A percentile compares a stretch with the other conserved stretches of the same genome.
Evolutionary conservation across 2,329 filamentous ascomycete genomes (phyloP).

Genomic region (Phialemonium atrogriseum): DNA sequence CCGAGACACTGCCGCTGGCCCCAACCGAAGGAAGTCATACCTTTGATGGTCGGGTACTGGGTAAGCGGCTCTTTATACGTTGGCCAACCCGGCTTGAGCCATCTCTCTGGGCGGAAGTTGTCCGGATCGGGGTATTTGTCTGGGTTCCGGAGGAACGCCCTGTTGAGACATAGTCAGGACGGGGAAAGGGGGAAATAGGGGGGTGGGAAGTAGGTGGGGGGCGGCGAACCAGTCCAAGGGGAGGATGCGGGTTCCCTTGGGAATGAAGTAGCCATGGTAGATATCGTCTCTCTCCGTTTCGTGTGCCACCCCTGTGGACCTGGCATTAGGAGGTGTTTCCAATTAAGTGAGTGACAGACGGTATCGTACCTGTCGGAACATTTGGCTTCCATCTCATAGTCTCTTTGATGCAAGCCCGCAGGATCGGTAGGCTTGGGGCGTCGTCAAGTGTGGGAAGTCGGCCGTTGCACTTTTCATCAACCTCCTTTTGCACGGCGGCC

Average conservation of each 20-base stretch:
- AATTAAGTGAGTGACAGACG: neutral
- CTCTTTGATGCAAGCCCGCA: slow-evolving; percentile 38
- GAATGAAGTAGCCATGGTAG: slow-evolving; percentile 38
- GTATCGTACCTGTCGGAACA: slow-evolving; percentile 27
- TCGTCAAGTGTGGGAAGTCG: slow-evolving; percentile 33
- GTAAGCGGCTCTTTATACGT: slow-evolving; percentile 43
- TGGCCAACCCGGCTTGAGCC: slow-evolving; percentile 41
- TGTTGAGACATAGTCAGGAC: slow-evolving; percentile 9
- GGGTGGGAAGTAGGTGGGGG: neutral
- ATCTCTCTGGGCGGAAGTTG: slow-evolving; percentile 43
- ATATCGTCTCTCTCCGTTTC: slow-evolving; percentile 42
- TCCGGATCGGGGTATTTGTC: slow-evolving; percentile 40
- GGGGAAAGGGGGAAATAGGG: neutral
- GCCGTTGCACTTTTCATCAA: slow-evolving; percentile 33
- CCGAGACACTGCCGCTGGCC: slow-evolving; percentile 36
- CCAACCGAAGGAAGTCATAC: slow-evolving; percentile 45
- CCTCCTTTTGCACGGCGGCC: slow-evolving; percentile 32
- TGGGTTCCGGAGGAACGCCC: slow-evolving; percentile 44
- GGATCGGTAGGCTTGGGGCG: slow-evolving; percentile 29
- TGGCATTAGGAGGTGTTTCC: neutral
- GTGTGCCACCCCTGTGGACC: slow-evolving; percentile 34
- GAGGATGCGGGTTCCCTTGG: slow-evolving; percentile 35
- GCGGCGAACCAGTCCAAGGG: slow-evolving; percentile 28
- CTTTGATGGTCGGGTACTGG: slow-evolving; percentile 42
- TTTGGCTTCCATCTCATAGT: slow-evolving; percentile 37